phyloP scores from a whole-genome alignment of 208 protist genomes.

The Acanthamoeba lenticulata region DNA sequence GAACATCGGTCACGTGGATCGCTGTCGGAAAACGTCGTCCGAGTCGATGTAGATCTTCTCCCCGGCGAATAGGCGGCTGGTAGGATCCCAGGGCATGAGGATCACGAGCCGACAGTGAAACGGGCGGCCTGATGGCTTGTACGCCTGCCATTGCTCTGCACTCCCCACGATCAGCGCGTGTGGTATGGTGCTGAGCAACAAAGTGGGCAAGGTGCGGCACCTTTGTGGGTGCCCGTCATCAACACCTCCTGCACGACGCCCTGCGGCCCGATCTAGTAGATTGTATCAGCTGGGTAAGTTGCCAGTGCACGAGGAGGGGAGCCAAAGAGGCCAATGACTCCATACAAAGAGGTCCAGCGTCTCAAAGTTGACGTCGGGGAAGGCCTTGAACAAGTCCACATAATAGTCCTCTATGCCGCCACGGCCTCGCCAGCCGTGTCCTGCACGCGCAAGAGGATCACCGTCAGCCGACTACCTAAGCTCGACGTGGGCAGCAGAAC shows the following conservation, averaged over 20 bases:
- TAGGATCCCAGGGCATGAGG: not conserved
- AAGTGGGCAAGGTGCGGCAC: no score
- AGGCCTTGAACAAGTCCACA: not conserved
- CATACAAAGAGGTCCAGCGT: conserved; percentile 9
- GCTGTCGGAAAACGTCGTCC: not conserved
- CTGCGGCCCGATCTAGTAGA: not conserved
- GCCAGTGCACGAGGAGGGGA: not conserved
- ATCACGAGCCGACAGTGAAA: not conserved
- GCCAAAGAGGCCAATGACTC: not conserved
- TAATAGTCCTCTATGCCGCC: not conserved
- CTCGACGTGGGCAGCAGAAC: not conserved
- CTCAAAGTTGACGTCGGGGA: not conserved
- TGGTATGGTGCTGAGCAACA: no score
- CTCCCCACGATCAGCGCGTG: no score
- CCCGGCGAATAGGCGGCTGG: not conserved
- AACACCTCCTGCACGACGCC: not conserved
- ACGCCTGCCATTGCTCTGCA: not conserved
- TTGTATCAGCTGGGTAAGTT: not conserved
- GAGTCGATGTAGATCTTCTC: conserved; percentile 18
- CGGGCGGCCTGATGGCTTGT: not conserved
- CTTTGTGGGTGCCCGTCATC: not conserved
- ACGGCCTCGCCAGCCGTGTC: conserved; percentile 1
- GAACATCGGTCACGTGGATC: not conserved
- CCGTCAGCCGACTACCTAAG: not conserved
- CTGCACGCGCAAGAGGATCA: not conserved